Conservation (phyloP, 1,284 basidiomycete species). For the Ceratobasidium sp. region DNA sequence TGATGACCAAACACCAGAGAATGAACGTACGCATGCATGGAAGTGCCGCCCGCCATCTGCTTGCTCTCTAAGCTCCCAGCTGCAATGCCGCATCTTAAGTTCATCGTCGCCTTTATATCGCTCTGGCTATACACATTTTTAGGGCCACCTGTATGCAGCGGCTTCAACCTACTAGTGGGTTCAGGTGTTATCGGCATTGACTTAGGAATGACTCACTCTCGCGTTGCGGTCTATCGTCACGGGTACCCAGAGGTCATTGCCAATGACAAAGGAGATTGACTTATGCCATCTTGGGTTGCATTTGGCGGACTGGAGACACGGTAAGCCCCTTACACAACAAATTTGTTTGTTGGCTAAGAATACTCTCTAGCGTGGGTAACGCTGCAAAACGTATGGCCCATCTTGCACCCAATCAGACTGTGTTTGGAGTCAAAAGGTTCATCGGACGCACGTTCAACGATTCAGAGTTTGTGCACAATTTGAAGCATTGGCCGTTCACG, state of each 20-base stretch:
- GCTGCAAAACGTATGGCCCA: not conserved
- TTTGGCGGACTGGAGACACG: conserved; percentile 51
- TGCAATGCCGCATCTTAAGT: too few relatives aligned
- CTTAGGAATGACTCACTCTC: conserved; percentile 5
- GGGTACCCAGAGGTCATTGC: conserved; percentile 25
- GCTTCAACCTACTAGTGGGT: too few relatives aligned
- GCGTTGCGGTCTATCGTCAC: conserved; percentile 36
- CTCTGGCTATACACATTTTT: too few relatives aligned
- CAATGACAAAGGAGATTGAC: conserved; percentile 56
- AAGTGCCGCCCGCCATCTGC: too few relatives aligned
- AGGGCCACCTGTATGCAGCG: too few relatives aligned
- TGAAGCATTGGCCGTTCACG: conserved; percentile 64
- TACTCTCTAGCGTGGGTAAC: conserved; percentile 51
- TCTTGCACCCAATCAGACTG: conserved; percentile 59
- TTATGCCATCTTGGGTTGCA: conserved; percentile 59
- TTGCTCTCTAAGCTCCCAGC: too few relatives aligned
- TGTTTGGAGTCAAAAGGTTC: conserved; percentile 73
- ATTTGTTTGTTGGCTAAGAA: not conserved
- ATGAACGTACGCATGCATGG: too few relatives aligned
- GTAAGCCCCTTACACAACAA: not conserved
- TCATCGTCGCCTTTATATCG: too few relatives aligned
- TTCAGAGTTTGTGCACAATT: conserved; percentile 60
- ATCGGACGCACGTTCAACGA: conserved; percentile 62
- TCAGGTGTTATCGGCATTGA: too few relatives aligned
- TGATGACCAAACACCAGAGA: too few relatives aligned